phyloP scores from a whole-genome alignment of 768 basidiomycete genomes.

The Mrakia blollopis region DNA sequence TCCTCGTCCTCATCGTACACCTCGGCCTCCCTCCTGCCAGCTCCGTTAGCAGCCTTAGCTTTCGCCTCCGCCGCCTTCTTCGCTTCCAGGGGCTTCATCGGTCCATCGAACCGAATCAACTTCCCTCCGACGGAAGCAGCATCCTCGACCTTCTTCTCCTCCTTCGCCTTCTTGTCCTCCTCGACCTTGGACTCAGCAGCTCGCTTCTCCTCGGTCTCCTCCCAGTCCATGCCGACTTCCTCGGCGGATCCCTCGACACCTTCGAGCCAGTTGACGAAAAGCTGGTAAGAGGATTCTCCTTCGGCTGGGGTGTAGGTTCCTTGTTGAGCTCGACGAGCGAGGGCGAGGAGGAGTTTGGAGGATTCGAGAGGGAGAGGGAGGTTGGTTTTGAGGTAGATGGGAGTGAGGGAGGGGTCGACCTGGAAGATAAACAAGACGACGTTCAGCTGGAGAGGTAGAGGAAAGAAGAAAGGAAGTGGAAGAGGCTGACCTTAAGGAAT shows the following conservation, averaged over 20 bases:
- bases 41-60: background rate
- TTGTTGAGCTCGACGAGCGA: constrained; percentile 75
- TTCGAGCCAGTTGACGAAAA: constrained; percentile 86
- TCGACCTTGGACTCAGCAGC: constrained; percentile 37
- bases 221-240: constrained; percentile 81
- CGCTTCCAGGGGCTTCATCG: constrained; percentile 52
- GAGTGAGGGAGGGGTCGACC: constrained; percentile 47
- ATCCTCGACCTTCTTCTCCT: constrained; percentile 50
- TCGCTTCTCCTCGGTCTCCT: constrained; percentile 57
- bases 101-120: constrained; percentile 67
- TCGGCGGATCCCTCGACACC: constrained; percentile 85
- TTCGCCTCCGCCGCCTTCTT: constrained; percentile 1
- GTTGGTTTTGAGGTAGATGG: constrained; percentile 50
- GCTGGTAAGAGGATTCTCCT: constrained; percentile 90
- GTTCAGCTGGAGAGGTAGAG: background rate
- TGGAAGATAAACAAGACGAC: constrained; percentile 8
- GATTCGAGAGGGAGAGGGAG: constrained; percentile 82
- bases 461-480: background rate
- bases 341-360: constrained; percentile 76
- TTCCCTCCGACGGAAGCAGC: constrained; percentile 56
- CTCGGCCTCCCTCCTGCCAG: constrained; percentile 27
- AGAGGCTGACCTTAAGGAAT: constrained; percentile 70
- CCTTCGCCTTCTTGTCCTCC: constrained; percentile 39
- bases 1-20: constrained; percentile 78
- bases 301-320: constrained; percentile 83